Percentiles rank a stretch among this genome's conserved stretches.
Conservation (phyloP, 768 basidiomycete species). For the Trametes punicea region DNA sequence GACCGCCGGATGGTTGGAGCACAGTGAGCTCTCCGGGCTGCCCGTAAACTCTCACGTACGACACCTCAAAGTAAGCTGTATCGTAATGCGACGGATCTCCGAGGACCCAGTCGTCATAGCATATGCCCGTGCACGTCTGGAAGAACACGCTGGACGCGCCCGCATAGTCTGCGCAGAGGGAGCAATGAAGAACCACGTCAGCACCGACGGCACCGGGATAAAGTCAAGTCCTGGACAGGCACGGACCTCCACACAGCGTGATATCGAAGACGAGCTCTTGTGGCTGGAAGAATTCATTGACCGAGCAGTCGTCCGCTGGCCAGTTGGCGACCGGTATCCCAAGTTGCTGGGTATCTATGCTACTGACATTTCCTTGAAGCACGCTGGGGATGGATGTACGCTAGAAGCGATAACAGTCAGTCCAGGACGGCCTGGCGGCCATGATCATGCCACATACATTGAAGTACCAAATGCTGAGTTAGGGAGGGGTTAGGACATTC, state of each 20-base stretch:
- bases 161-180: constrained; percentile 36
- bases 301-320: constrained; percentile 53
- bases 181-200: constrained; percentile 1
- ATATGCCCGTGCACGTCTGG: constrained; percentile 60
- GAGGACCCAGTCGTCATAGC: constrained; percentile 70
- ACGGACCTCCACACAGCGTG: constrained; percentile 61
- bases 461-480: constrained; percentile 61
- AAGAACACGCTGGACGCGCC: constrained; percentile 50
- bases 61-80: constrained; percentile 70
- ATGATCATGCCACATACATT: constrained; percentile 33
- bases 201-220: neutral
- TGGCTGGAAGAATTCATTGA: constrained; percentile 51
- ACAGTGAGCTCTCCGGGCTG: constrained; percentile 28
- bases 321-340: constrained; percentile 72
- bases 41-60: constrained; percentile 30
- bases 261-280: constrained; percentile 74
- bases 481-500: neutral
- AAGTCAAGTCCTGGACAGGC: constrained; percentile 20
- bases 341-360: constrained; percentile 52
- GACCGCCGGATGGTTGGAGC: constrained; percentile 16
- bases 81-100: constrained; percentile 59
- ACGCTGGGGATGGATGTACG: constrained; percentile 46
- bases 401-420: constrained; percentile 10
- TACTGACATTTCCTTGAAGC: constrained; percentile 46
- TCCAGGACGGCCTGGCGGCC: neutral